Conservation (phyloP, 2,329 filamentous ascomycete genomes). For the Cercospora beticola region DNA sequence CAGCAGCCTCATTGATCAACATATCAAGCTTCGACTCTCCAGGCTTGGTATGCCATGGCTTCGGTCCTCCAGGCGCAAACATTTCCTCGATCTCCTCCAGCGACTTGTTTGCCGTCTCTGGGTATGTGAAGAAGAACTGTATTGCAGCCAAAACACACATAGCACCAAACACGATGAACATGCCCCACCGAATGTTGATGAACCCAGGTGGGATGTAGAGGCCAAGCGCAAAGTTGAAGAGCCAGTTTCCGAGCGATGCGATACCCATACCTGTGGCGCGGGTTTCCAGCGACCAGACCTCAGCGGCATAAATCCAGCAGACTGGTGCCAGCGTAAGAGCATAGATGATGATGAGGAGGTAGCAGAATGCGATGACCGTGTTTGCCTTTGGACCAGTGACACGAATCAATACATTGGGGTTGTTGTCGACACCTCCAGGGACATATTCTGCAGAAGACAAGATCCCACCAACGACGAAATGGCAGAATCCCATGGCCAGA, state of each 20-base stretch:
- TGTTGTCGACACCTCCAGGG: conserved; percentile 47
- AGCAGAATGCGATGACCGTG: conserved; percentile 65
- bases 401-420: conserved; percentile 55
- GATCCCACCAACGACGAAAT: conserved; percentile 71
- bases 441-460: conserved; percentile 45
- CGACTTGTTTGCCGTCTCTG: conserved; percentile 42
- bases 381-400: conserved; percentile 57
- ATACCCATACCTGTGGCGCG: conserved; percentile 61
- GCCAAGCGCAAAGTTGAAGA: conserved; percentile 60
- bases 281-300: conserved; percentile 62
- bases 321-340: conserved; percentile 63
- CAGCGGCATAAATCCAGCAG: conserved; percentile 65
- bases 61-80: conserved; percentile 38
- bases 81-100: conserved; percentile 44
- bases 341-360: conserved; percentile 64
- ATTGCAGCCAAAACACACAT: conserved; percentile 49
- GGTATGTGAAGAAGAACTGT: conserved; percentile 49
- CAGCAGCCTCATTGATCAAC: conserved; percentile 23
- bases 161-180: conserved; percentile 53
- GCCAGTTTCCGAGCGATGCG: conserved; percentile 54
- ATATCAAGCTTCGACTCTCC: conserved; percentile 38
- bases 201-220: conserved; percentile 60
- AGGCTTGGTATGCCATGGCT: conserved; percentile 41
- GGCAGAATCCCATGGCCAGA: conserved; percentile 76
- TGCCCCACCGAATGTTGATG: conserved; percentile 57